Base-by-base conservation (phyloP, 1,284 basidiomycete genomes). In the Xerocomus amazonicus region DNA sequence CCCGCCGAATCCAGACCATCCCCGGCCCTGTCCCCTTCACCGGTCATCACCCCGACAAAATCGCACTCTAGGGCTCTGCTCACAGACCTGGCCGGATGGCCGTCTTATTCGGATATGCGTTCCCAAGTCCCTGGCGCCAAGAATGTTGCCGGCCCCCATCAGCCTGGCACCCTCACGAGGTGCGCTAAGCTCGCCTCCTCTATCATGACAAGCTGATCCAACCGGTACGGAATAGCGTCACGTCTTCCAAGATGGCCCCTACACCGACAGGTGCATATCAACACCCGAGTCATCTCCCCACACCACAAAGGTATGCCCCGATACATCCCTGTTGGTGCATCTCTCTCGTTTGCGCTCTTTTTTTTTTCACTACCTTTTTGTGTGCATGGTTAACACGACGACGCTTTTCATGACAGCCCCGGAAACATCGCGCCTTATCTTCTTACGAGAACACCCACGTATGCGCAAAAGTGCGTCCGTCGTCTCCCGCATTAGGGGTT, bases 371-470 rank as follows among this genome's bases (percentile, higher is more conserved):
- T 19, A 23, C 19, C 19, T 23, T 23, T 23, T 23, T 23, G 19
- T 23, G 19, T 23, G 19, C 4, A 4, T 46, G 40, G 19, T 51
- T 57, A 40, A 54, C 40, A 50, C 37, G 38, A 43, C 45, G 44
- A 39, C 35, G 28, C 45, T 49, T 28, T 31, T 31, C 29, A 23
- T 23, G 29, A 31, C 45, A 83, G 81, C 58, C 79, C 81, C 9
- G 73, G 69, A 51, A 78, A 76, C 56, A 55, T 76, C 46, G 64
- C 70, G 42, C 71, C 72, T 35, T 83, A 80, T 62, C 63, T 75
- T 28, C 60, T 67, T 55, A 63, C 66, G 58, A 55, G 68, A 58
- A 65, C 70, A 36, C 72, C 74, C 38, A 77, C 78, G 27, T 77
- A 78, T 17, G 54, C 60, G 3, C 66, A 71, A 55, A 58, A 67